These are phyloP conservation scores for Bipolaris sorokiniana DNA, from an alignment of 2,329 filamentous ascomycete species.

Conservation along the genomic window DNA sequence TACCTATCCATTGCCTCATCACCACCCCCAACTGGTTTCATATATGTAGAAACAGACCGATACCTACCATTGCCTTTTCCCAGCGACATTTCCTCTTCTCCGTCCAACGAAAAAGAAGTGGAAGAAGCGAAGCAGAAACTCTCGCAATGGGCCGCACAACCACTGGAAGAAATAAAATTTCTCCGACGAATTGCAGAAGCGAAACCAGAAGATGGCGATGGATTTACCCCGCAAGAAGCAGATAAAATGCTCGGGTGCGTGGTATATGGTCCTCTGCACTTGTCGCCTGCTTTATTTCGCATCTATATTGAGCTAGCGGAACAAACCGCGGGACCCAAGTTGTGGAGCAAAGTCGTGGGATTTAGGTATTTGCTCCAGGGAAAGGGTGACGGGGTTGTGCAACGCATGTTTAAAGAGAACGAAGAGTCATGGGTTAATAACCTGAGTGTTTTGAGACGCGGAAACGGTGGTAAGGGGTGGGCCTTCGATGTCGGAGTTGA, in stretches of 20 bases:
- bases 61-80: constrained; percentile 28
- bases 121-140: constrained; percentile 25
- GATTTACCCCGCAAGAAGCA: constrained; percentile 49
- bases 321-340: constrained; percentile 63
- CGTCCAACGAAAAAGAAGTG: neutral
- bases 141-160: constrained; percentile 66
- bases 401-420: constrained; percentile 59
- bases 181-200: constrained; percentile 70
- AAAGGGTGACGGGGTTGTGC: constrained; percentile 46
- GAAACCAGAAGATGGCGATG: constrained; percentile 68
- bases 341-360: constrained; percentile 73
- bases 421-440: constrained; percentile 1
- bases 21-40: constrained; percentile 62
- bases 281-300: constrained; percentile 64
- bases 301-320: constrained; percentile 69
- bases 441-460: constrained; percentile 15
- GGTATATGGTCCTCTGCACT: constrained; percentile 83
- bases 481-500: constrained; percentile 87
- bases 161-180: constrained; percentile 75
- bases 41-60: constrained; percentile 85
- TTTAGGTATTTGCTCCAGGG: constrained; percentile 81
- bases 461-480: constrained; percentile 67
- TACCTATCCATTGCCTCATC: constrained; percentile 53
- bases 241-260: constrained; percentile 71
- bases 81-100: neutral